Conservation (phyloP, 345 rosid genomes). For the Stellera chamaejasme region DNA sequence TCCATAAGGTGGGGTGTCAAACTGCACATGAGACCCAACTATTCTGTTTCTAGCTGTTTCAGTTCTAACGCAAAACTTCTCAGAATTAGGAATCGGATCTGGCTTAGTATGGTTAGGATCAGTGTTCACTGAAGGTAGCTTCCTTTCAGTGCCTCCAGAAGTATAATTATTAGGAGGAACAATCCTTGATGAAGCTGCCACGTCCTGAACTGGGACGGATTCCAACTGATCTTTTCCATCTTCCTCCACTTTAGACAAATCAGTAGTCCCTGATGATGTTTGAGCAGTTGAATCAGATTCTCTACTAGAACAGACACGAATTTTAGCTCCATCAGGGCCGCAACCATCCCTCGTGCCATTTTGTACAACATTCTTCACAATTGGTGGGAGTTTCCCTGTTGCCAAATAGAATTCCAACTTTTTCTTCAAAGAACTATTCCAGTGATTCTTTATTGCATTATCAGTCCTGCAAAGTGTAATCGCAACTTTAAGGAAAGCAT, state of each 20-base stretch:
- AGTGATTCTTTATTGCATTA: constrained; percentile 91
- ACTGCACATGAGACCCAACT: constrained; percentile 16
- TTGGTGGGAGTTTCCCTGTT: constrained; percentile 68
- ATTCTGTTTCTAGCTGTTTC: constrained; percentile 22
- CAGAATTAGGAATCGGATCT: constrained; percentile 29
- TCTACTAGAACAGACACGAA: constrained; percentile 23
- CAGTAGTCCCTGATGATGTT: constrained; percentile 39
- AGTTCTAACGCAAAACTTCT: constrained; percentile 17
- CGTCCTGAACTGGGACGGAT: constrained; percentile 30
- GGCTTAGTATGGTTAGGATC: constrained; percentile 26
- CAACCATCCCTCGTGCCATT: constrained; percentile 30
- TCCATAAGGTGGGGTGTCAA: constrained; percentile 40
- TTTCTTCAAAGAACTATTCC: constrained; percentile 98
- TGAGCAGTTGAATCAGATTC: constrained; percentile 45
- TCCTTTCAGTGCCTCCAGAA: constrained; percentile 44
- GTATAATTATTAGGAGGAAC: constrained; percentile 32
- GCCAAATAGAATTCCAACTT: constrained; percentile 66
- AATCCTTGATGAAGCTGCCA: constrained; percentile 33
- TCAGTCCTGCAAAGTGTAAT: constrained; percentile 62
- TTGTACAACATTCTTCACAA: constrained; percentile 34
- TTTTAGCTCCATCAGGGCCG: constrained; percentile 20
- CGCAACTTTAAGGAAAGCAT: neutral
- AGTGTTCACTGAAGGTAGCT: constrained; percentile 18
- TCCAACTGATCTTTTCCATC: constrained; percentile 38
- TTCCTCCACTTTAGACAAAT: constrained; percentile 35